phyloP scores from a whole-genome alignment of 2,329 filamentous ascomycete species.

The Hortaea werneckii region DNA sequence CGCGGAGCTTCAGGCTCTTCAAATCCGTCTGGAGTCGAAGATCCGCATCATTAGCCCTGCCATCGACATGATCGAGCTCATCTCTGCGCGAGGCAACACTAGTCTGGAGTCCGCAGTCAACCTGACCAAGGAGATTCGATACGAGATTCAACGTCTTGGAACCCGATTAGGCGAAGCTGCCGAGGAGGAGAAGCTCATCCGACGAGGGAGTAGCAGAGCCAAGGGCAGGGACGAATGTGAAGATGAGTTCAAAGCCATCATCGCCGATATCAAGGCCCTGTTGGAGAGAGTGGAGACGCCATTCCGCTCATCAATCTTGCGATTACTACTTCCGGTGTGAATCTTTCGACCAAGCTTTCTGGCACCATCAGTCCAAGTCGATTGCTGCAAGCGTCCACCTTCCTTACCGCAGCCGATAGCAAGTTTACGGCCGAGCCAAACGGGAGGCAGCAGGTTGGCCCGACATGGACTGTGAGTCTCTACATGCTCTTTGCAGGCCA shows the following conservation, averaged over 20 bases:
- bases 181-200: constrained; percentile 45
- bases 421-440: constrained; percentile 60
- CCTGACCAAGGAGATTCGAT: constrained; percentile 71
- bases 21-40: constrained; percentile 69
- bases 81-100: constrained; percentile 66
- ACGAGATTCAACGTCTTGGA: constrained; percentile 72
- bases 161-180: constrained; percentile 63
- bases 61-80: constrained; percentile 86
- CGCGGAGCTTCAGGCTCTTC: constrained; percentile 61
- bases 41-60: constrained; percentile 88
- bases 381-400: constrained; percentile 82
- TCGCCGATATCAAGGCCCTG: constrained; percentile 63
- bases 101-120: constrained; percentile 75
- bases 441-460: constrained; percentile 69
- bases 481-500: constrained; percentile 94
- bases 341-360: constrained; percentile 67
- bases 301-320: constrained; percentile 87
- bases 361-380: constrained; percentile 81
- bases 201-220: constrained; percentile 33
- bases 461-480: constrained; percentile 73
- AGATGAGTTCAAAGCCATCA: constrained; percentile 57
- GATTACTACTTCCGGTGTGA: constrained; percentile 87
- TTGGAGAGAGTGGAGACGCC: constrained; percentile 71
- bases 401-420: constrained; percentile 76
- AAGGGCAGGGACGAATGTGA: constrained; percentile 48